Conservation (phyloP, 225 moss, liverwort and hornwort genomes). For the Pseudisothecium myosuroides region DNA sequence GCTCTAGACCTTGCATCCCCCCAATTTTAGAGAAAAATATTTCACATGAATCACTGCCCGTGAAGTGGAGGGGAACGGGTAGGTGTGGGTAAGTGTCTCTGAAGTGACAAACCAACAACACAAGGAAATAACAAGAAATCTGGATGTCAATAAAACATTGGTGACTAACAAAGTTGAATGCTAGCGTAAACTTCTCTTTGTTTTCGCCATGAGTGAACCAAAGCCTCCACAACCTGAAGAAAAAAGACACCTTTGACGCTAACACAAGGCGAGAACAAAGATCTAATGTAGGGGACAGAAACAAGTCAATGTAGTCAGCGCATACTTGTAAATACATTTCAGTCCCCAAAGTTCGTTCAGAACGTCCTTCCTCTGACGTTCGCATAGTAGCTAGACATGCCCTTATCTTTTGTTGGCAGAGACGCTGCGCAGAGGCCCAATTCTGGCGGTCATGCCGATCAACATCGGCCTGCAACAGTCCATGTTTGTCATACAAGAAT, state of each 20-base stretch:
- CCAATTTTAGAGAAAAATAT: neutral
- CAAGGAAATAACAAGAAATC: neutral
- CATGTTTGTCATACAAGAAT: neutral
- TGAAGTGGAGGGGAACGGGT: neutral
- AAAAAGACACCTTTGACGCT: neutral
- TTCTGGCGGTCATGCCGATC: neutral
- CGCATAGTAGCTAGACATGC: neutral
- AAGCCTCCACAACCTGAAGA: neutral
- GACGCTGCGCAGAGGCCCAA: accelerated
- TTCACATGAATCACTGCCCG: neutral
- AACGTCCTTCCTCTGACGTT: neutral
- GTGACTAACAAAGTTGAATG: neutral
- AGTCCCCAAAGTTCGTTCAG: neutral
- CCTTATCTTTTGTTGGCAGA: neutral
- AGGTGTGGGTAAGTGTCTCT: neutral
- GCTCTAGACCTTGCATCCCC: neutral
- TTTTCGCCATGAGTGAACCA: neutral
- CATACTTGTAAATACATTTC: neutral
- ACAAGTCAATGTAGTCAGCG: neutral
- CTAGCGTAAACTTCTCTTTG: neutral
- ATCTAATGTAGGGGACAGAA: neutral
- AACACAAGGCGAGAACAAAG: neutral
- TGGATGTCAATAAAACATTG: neutral
- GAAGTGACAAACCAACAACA: neutral
- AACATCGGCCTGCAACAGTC: neutral